Evolutionary conservation across 2,329 filamentous ascomycete species (phyloP).

Genomic region (Thielaviopsis musarum): DNA sequence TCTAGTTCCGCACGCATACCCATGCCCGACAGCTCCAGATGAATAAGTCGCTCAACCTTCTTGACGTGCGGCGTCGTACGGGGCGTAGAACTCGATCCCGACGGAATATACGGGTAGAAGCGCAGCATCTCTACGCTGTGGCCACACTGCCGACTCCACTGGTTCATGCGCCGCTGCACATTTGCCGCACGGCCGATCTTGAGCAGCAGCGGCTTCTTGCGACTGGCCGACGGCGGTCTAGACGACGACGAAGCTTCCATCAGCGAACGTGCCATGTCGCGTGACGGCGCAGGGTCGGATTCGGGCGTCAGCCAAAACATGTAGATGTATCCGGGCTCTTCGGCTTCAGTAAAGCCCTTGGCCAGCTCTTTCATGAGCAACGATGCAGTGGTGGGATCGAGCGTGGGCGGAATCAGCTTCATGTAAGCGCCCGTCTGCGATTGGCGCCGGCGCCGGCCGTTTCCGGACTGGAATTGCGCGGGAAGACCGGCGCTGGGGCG

Average conservation of each 20-base stretch:
- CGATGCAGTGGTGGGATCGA: slow-evolving; percentile 52
- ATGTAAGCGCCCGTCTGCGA: slow-evolving; percentile 24
- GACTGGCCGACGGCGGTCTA: slow-evolving; percentile 18
- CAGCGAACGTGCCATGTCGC: slow-evolving; percentile 1
- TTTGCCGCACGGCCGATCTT: slow-evolving; percentile 59
- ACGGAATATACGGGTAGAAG: slow-evolving; percentile 70
- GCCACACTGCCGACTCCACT: slow-evolving; percentile 88
- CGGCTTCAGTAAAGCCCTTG: slow-evolving; percentile 48
- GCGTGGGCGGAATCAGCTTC: slow-evolving; percentile 49
- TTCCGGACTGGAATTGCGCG: slow-evolving; percentile 22
- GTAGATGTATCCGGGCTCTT: slow-evolving; percentile 85
- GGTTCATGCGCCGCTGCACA: slow-evolving; percentile 76
- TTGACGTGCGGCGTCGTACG: slow-evolving; percentile 72
- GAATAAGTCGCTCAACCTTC: slow-evolving; percentile 76
- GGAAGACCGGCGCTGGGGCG: slow-evolving; percentile 29
- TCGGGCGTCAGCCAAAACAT: slow-evolving; percentile 87
- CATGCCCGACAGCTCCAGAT: slow-evolving; percentile 64
- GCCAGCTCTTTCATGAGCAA: slow-evolving; percentile 59
- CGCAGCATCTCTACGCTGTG: slow-evolving; percentile 76
- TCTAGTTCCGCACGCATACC: slow-evolving; percentile 33
- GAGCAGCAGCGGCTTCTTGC: slow-evolving; percentile 45
- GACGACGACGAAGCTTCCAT: slow-evolving; percentile 18
- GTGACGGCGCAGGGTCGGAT: slow-evolving; percentile 1
- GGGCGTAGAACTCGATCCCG: slow-evolving; percentile 20
- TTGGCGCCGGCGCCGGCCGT: slow-evolving; percentile 14